Conservation (phyloP, 441 rosid genomes). For the Euphorbia schlechtendalii region DNA sequence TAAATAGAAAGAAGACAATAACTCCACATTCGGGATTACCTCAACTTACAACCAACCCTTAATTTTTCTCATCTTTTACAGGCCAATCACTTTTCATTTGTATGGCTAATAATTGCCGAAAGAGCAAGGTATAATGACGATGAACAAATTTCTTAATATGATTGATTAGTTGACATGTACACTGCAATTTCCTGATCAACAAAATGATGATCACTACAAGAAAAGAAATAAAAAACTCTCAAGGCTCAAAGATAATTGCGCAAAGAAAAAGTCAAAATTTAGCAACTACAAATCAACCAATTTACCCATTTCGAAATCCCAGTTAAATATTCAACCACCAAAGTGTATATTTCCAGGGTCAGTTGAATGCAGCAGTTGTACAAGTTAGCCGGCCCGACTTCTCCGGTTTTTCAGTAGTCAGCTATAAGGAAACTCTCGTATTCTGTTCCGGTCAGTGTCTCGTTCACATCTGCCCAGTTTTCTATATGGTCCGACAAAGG, state of each 20-base stretch:
- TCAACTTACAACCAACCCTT: too few relatives aligned
- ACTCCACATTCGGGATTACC: too few relatives aligned
- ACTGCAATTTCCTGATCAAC: neutral
- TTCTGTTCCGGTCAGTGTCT: slow-evolving; percentile 58
- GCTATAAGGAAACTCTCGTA: slow-evolving; percentile 51
- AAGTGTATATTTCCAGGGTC: too few relatives aligned
- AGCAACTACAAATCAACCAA: neutral
- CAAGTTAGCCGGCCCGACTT: slow-evolving; percentile 23
- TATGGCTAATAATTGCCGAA: too few relatives aligned
- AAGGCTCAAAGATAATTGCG: slow-evolving; percentile 6
- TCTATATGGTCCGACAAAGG: slow-evolving; percentile 48
- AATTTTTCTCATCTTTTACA: too few relatives aligned
- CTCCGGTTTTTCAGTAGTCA: slow-evolving; percentile 52
- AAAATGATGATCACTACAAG: neutral
- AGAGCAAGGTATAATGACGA: too few relatives aligned
- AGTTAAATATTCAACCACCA: too few relatives aligned
- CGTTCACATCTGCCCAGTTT: slow-evolving; percentile 80
- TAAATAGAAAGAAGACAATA: too few relatives aligned
- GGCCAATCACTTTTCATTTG: too few relatives aligned
- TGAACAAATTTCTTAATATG: too few relatives aligned
- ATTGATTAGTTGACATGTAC: too few relatives aligned
- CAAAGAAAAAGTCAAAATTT: slow-evolving; percentile 10
- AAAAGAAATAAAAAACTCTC: neutral
- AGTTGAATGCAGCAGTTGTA: slow-evolving; percentile 18
- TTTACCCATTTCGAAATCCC: too few relatives aligned